phyloP scores from a whole-genome alignment of 805 yeast species.

The Starmera dryadoides region DNA sequence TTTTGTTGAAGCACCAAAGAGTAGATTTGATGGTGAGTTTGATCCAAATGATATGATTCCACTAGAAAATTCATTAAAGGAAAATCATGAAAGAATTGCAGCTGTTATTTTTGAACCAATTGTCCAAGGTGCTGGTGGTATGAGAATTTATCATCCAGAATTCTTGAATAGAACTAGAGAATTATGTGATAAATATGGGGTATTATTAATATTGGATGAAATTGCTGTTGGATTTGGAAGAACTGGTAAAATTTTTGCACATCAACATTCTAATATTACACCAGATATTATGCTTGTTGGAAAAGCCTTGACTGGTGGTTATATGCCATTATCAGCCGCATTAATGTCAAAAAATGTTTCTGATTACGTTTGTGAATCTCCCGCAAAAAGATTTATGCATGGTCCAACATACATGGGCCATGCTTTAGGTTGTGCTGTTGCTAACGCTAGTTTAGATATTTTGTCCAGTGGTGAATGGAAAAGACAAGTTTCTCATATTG shows the following conservation, averaged over 20 bases:
- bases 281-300: constrained; percentile 21
- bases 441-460: constrained; percentile 17
- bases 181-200: constrained; percentile 23
- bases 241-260: constrained; percentile 29
- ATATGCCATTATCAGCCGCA: constrained; percentile 18
- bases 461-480: constrained; percentile 17
- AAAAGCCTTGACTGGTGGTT: constrained; percentile 20
- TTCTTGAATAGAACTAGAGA: constrained; percentile 24
- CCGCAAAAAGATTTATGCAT: constrained; percentile 20
- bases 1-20: constrained; percentile 21
- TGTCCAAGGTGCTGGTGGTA: constrained; percentile 33
- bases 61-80: constrained; percentile 20
- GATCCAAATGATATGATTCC: constrained; percentile 19
- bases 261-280: constrained; percentile 20
- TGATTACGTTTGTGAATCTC: constrained; percentile 11
- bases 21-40: constrained; percentile 9
- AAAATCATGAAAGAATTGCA: constrained; percentile 24
- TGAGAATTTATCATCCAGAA: constrained; percentile 25
- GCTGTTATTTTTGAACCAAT: constrained; percentile 30
- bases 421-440: constrained; percentile 20
- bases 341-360: constrained; percentile 10
- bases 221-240: constrained; percentile 30
- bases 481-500: constrained; percentile 12
- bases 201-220: constrained; percentile 28
- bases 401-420: constrained; percentile 24